These are phyloP conservation scores for Phycomyces blakesleeanus DNA, from an alignment of 192 early-diverging fungal species.

Conservation along the genomic window DNA sequence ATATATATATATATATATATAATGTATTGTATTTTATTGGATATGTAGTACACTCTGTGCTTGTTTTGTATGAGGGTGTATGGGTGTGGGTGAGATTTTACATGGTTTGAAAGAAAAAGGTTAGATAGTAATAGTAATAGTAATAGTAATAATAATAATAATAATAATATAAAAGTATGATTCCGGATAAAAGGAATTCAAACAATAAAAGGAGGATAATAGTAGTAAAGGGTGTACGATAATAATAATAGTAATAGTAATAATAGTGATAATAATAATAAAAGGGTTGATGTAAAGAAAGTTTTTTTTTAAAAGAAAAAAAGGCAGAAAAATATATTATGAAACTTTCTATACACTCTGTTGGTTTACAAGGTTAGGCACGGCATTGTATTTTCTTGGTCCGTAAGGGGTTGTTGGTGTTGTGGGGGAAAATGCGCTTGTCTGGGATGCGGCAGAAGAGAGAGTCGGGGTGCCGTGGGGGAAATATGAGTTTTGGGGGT, in stretches of 20 bases:
- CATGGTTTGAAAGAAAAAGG: background rate
- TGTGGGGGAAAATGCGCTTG: background rate
- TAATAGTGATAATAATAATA: too few species aligned
- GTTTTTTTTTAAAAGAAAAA: background rate
- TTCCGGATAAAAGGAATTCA: too few species aligned
- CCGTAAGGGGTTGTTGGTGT: slow-evolving; percentile 2
- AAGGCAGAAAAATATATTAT: background rate
- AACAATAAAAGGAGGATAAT: too few species aligned
- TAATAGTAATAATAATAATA: too few species aligned
- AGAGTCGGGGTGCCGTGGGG: slow-evolving; percentile 1
- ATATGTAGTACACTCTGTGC: slow-evolving; percentile 2
- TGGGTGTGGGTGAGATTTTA: background rate
- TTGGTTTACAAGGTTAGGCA: slow-evolving; percentile 3
- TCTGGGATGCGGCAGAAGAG: background rate
- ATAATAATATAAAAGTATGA: too few species aligned
- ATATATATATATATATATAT: background rate
- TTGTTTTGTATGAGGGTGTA: background rate
- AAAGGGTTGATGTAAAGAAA: background rate
- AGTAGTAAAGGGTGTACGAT: too few species aligned
- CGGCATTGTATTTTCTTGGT: slow-evolving; percentile 5
- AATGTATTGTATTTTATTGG: background rate
- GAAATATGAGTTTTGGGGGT: slow-evolving; percentile 2
- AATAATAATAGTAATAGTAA: too few species aligned
- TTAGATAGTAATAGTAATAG: background rate
- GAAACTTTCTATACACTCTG: background rate